These are phyloP conservation scores for Eurotiales sp. DNA, from an alignment of 2,329 filamentous ascomycete genomes.

Conservation along the genomic window DNA sequence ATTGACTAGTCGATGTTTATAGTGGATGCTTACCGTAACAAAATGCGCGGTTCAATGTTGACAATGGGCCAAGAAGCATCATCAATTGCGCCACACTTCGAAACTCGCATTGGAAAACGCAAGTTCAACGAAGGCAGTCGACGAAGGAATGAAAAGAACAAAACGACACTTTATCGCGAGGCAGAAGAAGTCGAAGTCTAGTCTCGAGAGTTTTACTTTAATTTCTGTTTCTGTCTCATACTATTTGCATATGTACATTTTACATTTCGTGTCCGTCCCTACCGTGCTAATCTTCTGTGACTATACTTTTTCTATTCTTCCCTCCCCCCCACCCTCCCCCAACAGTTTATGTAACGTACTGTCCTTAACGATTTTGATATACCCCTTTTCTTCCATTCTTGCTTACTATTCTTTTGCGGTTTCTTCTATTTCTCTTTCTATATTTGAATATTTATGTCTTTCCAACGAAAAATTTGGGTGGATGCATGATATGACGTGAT, in stretches of 20 bases:
- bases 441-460: neutral
- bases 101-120: conserved; percentile 82
- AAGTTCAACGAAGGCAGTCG: conserved; percentile 57
- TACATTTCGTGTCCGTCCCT: conserved; percentile 9
- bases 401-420: conserved; percentile 12
- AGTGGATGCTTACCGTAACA: conserved; percentile 95
- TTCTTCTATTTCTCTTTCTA: conserved; percentile 5
- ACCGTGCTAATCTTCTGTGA: conserved; percentile 5
- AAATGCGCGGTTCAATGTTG: conserved; percentile 79
- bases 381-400: conserved; percentile 10
- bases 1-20: conserved; percentile 17
- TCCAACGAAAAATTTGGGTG: no score
- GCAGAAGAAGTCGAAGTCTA: conserved; percentile 36
- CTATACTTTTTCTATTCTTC: no score
- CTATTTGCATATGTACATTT: neutral
- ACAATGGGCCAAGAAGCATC: conserved; percentile 71
- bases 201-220: conserved; percentile 9
- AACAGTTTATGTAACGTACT: conserved; percentile 13
- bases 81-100: conserved; percentile 76
- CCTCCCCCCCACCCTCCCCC: no score
- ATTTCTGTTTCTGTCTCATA: neutral
- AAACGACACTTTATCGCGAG: conserved; percentile 28
- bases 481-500: conserved; percentile 7
- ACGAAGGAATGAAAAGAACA: conserved; percentile 16
- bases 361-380: conserved; percentile 15